Evolutionary conservation across 345 rosid species (phyloP), one percentile per base, ranked within the genome.

Genomic region (Gossypium herbaceum): DNA sequence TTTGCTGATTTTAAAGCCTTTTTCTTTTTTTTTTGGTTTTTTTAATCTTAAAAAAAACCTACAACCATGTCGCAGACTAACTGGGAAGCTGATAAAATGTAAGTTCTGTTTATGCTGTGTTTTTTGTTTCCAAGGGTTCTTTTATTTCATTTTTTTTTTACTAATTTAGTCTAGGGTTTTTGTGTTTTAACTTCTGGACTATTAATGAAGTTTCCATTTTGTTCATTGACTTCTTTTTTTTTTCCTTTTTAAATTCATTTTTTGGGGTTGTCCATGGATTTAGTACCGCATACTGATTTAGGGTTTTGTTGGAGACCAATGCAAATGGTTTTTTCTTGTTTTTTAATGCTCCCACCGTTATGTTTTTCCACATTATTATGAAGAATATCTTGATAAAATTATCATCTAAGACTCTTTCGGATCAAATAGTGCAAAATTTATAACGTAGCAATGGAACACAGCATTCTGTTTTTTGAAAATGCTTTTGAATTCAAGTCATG

Each of bases 11-110:
- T 59, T 44, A 22, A n/a, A 8, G 29, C 5, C 1, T 70, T 29
- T 1, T 27, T 9, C 3, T 11, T 45, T 1, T 17, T 9, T 1
- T 45, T 34, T 34, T 34, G 41, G 41, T 48, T 48, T 48, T 48
- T 48, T 48, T 48, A 11, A 48, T 10, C 52, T 48, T 48, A 2
- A 48, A 34, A 34, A 34, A 34, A 34, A 34, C 27, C 75, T 2
- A n/a, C 57, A 73, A 29, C 9, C 70, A 87, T 87, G 98, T 85
- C 98, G 85, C 98, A 94, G 86, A 88, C 93, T 78, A 94, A 89
- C 89, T 94, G 98, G 98, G 96, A 94, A 89, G 98, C 98, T 74
- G 97, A 94, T 90, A 94, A 94, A 94, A 94, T 94, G 98, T 94
- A 82, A 88, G 98, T 59, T 60, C 2, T 15, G 39, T 34, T 34